Evolutionary conservation across 768 basidiomycete genomes (phyloP), one percentile per base, ranked within the genome.

Genomic region (Sporobolomyces pararoseus): DNA sequence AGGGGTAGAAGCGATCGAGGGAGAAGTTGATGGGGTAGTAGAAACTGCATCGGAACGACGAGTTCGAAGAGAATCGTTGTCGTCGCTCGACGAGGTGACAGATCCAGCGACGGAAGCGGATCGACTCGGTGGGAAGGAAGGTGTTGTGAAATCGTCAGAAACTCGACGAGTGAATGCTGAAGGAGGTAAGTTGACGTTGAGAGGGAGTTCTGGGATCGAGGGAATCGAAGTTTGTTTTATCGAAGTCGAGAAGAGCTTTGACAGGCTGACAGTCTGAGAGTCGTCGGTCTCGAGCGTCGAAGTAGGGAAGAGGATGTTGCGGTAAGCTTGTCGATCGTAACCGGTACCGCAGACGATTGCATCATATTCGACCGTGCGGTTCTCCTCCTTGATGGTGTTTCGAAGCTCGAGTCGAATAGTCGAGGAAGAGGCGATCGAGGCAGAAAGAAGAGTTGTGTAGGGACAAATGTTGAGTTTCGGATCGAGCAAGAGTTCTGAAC

Each of bases 291-390:
- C 79, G 75, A 66, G 78, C 77, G 31, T 79, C 81, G 65, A 84
- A 70, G 57, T 69, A 66, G 47, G 84, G 64, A 68, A 71, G 25
- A 75, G 53, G 29, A 63, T 29, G 29, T 55, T 32, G 53, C 82
- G 71, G 84, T 84, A 85, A 0, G 79, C 78, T n/a, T 80, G 78
- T 32, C 84, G 81, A 65, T 84, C 81, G 75, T 85, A 85, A 17
- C 84, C 85, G 16, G 85, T 85, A 3, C 84, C 84, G 75, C 83
- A 84, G 60, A 85, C 76, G 74, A 85, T 76, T 32, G 77, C 80
- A 73, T 85, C 83, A 76, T 85, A 85, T 31, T 75, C 75, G 42
- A 74, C 66, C 53, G 80, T 77, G 17, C 75, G 71, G 64, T 78
- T 73, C 19, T 78, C 75, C 16, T 77, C 78, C n/a, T 78, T 80